Conservation (phyloP, 257 asterid species). For the Cinchona pubescens region DNA sequence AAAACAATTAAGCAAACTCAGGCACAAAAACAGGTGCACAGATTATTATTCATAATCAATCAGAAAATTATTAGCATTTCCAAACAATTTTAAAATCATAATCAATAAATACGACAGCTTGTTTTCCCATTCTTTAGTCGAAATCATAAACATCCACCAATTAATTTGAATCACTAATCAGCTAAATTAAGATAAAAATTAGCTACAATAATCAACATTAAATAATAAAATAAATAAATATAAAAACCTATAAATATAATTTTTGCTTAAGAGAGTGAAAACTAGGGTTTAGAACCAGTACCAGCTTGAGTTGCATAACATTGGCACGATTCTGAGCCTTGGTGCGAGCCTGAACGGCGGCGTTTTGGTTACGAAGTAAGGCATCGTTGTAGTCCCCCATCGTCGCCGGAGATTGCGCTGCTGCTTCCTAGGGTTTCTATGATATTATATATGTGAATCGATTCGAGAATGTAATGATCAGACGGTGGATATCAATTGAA, state of each 20-base stretch:
- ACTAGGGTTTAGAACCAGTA: slow-evolving; percentile 20
- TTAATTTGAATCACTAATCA: not conserved
- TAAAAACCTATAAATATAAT: not conserved
- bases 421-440: slow-evolving; percentile 22
- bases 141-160: not conserved
- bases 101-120: not conserved
- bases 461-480: not conserved
- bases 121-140: not conserved
- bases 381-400: slow-evolving; percentile 95
- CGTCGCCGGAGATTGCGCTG: slow-evolving; percentile 20
- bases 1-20: not conserved
- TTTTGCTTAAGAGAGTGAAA: not conserved
- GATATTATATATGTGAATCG: not conserved
- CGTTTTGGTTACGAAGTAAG: slow-evolving; percentile 80
- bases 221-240: not conserved
- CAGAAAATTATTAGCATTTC: not conserved
- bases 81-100: not conserved
- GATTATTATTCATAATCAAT: not conserved
- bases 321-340: slow-evolving; percentile 93
- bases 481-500: slow-evolving; percentile 12
- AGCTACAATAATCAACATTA: slow-evolving; percentile 4
- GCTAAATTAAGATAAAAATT: not conserved
- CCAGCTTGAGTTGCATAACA: slow-evolving; percentile 93
- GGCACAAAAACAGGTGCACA: slow-evolving; percentile 2
- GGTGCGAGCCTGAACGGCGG: slow-evolving; percentile 91